Percentiles rank a stretch among this genome's conserved stretches.
Evolutionary conservation across 2,329 filamentous ascomycete genomes (phyloP).

Genomic region (Fusarium fujikuroi): DNA sequence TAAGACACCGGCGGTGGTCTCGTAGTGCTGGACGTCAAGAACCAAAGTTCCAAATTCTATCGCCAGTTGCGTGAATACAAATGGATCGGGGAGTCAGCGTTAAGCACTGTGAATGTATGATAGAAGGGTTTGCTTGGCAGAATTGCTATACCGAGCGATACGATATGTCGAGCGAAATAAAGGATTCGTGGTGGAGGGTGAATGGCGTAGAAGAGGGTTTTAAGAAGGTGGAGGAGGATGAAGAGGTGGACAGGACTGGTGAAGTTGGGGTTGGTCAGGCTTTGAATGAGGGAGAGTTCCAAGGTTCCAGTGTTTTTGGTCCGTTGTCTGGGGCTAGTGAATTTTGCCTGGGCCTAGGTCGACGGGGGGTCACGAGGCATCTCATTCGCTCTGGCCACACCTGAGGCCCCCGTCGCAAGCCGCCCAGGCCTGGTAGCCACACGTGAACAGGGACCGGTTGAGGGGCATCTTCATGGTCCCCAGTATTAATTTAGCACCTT

Average conservation of each 20-base stretch:
- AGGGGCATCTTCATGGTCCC: slow-evolving; percentile 18
- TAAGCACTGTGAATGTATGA: background rate
- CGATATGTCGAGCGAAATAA: background rate
- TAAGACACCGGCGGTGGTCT: slow-evolving; percentile 2
- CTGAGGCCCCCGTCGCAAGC: slow-evolving; percentile 16
- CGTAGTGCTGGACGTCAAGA: slow-evolving; percentile 1
- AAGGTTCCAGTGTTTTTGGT: slow-evolving; percentile 32
- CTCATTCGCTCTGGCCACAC: slow-evolving; percentile 34
- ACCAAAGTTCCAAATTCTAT: background rate
- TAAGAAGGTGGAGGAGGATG: slow-evolving; percentile 33
- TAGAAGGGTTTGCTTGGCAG: background rate
- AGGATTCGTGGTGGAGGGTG: background rate
- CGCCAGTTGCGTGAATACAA: background rate
- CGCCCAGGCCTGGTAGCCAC: slow-evolving; percentile 22
- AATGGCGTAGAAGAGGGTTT: slow-evolving; percentile 19
- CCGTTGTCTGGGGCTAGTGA: slow-evolving; percentile 36
- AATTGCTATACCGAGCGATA: background rate
- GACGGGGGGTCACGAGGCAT: slow-evolving; percentile 26
- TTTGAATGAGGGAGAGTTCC: slow-evolving; percentile 35
- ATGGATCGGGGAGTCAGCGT: background rate
- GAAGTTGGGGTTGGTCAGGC: slow-evolving; percentile 26
- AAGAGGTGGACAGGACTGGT: slow-evolving; percentile 29
- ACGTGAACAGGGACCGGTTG: slow-evolving; percentile 19
- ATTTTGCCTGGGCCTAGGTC: slow-evolving; percentile 29
- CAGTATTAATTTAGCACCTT: slow-evolving; percentile 15